Evolutionary conservation across 495 filamentous ascomycete genomes (phyloP).

Genomic region (Margaritispora aquatica): DNA sequence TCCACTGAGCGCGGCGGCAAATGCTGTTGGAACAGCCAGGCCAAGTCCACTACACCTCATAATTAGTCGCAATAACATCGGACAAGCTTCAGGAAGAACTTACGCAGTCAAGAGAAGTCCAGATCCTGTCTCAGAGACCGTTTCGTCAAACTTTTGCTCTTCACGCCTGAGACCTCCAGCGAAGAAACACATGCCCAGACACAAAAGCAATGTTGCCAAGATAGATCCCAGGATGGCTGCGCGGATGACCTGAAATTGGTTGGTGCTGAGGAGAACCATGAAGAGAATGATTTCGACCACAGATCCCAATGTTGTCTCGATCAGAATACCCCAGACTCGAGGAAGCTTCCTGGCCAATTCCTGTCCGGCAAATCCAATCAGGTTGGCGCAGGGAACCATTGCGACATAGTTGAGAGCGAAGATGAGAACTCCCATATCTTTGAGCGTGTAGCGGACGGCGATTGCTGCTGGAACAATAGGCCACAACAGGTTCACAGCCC

Average conservation of each 20-base stretch:
- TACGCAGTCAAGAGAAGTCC: conserved; percentile 76
- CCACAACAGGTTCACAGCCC: conserved; percentile 52
- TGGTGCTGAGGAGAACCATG: conserved; percentile 54
- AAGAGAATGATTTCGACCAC: conserved; percentile 80
- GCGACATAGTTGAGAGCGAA: conserved; percentile 69
- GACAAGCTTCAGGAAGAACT: not conserved
- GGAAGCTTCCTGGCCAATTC: conserved; percentile 75
- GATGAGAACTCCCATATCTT: conserved; percentile 54
- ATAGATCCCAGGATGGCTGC: conserved; percentile 79
- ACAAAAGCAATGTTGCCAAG: conserved; percentile 69
- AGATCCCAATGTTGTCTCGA: conserved; percentile 71
- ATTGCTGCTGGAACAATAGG: conserved; percentile 66
- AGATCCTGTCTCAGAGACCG: conserved; percentile 73
- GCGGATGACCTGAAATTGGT: conserved; percentile 56
- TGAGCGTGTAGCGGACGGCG: conserved; percentile 53
- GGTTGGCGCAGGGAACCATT: conserved; percentile 85
- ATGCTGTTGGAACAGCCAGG: conserved; percentile 76
- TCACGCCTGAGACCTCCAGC: conserved; percentile 61
- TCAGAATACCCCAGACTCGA: conserved; percentile 69
- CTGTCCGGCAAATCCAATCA: conserved; percentile 78
- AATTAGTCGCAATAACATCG: not conserved
- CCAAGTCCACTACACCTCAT: conserved; percentile 51
- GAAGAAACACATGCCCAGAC: conserved; percentile 72
- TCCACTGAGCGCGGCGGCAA: conserved; percentile 51
- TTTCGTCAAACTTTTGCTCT: conserved; percentile 64